These are phyloP conservation scores for Ceratobasidium sp. DNA, from an alignment of 1,284 basidiomycete genomes.

Conservation along the genomic window DNA sequence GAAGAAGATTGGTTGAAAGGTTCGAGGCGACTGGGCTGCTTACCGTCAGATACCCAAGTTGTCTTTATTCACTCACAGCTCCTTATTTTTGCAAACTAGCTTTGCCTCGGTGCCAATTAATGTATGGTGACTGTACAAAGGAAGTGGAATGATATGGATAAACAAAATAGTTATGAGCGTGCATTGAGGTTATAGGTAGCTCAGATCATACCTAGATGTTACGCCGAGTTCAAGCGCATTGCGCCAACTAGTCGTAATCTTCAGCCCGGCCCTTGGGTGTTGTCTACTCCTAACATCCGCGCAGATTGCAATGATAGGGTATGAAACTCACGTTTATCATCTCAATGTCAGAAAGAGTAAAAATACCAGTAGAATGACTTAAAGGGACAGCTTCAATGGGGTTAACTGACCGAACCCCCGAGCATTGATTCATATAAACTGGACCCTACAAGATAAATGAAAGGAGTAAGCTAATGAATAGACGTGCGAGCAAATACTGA, in stretches of 20 bases:
- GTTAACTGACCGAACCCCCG: neutral
- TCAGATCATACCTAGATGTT: neutral
- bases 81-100: neutral
- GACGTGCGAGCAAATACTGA: neutral
- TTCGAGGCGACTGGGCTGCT: neutral
- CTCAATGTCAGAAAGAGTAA: conserved; percentile 1
- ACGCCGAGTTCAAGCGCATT: no score
- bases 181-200: neutral
- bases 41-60: neutral
- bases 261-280: conserved; percentile 3
- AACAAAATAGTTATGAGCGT: neutral
- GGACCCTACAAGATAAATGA: neutral
- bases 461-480: neutral
- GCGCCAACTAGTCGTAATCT: neutral
- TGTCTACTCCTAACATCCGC: neutral
- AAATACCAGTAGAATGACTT: neutral
- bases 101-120: neutral
- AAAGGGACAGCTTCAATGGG: neutral
- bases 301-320: neutral
- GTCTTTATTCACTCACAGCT: neutral
- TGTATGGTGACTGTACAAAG: neutral
- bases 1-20: neutral
- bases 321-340: neutral
- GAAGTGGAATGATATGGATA: neutral
- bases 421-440: neutral